phyloP scores from a whole-genome alignment of 2,329 filamentous ascomycete genomes.

The Pseudocercospora crystallina region DNA sequence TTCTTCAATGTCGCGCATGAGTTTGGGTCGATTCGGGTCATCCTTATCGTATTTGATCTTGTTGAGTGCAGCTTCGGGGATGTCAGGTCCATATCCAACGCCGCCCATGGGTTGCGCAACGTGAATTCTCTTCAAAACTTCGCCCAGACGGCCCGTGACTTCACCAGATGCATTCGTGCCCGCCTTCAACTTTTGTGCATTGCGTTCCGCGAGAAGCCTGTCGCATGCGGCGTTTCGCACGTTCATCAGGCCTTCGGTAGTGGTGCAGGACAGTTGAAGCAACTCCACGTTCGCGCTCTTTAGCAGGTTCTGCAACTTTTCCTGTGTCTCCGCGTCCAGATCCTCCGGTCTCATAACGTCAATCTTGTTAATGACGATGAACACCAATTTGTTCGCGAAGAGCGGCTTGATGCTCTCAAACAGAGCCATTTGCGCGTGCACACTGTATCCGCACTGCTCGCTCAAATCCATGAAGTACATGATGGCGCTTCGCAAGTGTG shows the following conservation, averaged over 20 bases:
- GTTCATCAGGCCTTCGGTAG: constrained; percentile 86
- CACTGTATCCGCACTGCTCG: constrained; percentile 93
- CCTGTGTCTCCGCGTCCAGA: constrained; percentile 74
- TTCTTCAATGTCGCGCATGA: constrained; percentile 85
- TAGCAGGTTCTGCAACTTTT: constrained; percentile 73
- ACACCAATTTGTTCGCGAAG: constrained; percentile 96
- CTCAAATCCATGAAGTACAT: constrained; percentile 98
- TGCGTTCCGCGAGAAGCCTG: constrained; percentile 85
- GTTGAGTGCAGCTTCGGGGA: constrained; percentile 79
- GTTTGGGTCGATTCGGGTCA: constrained; percentile 77
- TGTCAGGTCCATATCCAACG: constrained; percentile 66
- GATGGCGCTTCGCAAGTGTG: constrained; percentile 90
- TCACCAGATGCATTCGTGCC: constrained; percentile 78
- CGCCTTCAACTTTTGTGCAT: constrained; percentile 90
- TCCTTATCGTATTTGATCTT: constrained; percentile 86
- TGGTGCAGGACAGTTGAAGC: constrained; percentile 91
- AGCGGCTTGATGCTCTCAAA: constrained; percentile 97
- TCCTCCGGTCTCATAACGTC: constrained; percentile 87
- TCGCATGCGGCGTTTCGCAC: constrained; percentile 96
- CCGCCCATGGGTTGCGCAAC: constrained; percentile 91
- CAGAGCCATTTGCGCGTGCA: constrained; percentile 86
- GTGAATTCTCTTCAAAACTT: constrained; percentile 91
- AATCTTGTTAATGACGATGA: constrained; percentile 97
- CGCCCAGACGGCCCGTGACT: constrained; percentile 76
- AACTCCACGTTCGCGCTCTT: constrained; percentile 90